Percentiles rank a stretch among this genome's conserved stretches.
Conservation (phyloP, 768 basidiomycete species). For the Floccularia luteovirens region DNA sequence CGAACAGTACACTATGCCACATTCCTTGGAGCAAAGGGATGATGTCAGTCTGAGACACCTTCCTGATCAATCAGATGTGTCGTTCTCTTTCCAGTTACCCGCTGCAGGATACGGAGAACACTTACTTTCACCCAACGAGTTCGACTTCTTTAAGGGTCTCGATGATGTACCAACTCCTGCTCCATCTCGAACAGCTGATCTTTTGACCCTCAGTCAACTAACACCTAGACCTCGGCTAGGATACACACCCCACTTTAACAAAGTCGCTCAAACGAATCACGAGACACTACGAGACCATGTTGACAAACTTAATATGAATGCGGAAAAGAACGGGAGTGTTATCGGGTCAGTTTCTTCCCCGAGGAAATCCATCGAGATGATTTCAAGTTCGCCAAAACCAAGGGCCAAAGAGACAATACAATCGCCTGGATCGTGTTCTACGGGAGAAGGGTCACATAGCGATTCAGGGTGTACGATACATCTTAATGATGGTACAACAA, state of each 20-base stretch:
- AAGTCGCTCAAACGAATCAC: slow-evolving; percentile 7
- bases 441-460: too few species aligned
- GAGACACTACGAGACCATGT: too few species aligned
- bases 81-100: slow-evolving; percentile 53
- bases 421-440: too few species aligned
- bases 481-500: too few species aligned
- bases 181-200: slow-evolving; percentile 16
- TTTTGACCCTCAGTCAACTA: slow-evolving; percentile 31
- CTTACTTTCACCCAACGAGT: slow-evolving; percentile 40
- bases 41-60: slow-evolving; percentile 45
- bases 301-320: too few species aligned
- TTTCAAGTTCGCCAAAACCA: too few species aligned
- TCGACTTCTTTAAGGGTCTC: slow-evolving; percentile 37
- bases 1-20: too few species aligned
- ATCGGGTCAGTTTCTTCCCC: too few species aligned
- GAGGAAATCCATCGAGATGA: too few species aligned
- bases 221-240: slow-evolving; percentile 24
- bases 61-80: slow-evolving; percentile 45
- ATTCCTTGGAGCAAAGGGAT: slow-evolving; percentile 19
- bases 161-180: slow-evolving; percentile 29
- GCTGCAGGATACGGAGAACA: slow-evolving; percentile 34
- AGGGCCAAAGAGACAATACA: too few species aligned
- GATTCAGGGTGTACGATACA: too few species aligned
- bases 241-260: background rate
- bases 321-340: too few species aligned